Conservation (phyloP, 2,329 filamentous ascomycete species). For the Aspergillus chevalieri region DNA sequence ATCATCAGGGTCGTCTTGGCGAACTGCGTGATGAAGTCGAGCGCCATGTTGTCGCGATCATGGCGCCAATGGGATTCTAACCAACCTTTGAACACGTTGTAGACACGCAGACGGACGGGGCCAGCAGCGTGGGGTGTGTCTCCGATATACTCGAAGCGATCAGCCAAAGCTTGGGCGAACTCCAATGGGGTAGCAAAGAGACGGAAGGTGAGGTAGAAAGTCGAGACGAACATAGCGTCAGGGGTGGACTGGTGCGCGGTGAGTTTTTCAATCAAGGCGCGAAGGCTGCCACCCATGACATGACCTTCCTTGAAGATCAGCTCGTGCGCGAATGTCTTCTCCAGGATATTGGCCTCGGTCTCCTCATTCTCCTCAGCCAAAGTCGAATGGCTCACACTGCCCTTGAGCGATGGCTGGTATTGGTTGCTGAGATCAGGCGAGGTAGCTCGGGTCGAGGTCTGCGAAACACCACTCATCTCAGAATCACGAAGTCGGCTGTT, state of each 20-base stretch:
- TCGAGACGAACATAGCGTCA: conserved; percentile 83
- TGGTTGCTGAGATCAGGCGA: conserved; percentile 64
- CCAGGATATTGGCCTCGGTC: conserved; percentile 75
- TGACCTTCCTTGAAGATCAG: conserved; percentile 92
- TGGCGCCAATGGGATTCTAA: conserved; percentile 92
- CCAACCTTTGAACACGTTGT: conserved; percentile 97
- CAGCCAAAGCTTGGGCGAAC: conserved; percentile 75
- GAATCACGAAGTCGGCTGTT: conserved; percentile 68
- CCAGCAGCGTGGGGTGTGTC: conserved; percentile 68
- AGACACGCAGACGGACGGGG: conserved; percentile 82
- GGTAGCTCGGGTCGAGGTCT: conserved; percentile 78
- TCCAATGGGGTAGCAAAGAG: conserved; percentile 78
- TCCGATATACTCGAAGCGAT: conserved; percentile 86
- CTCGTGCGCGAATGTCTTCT: conserved; percentile 86
- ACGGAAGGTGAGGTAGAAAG: conserved; percentile 94
- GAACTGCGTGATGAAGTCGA: conserved; percentile 72
- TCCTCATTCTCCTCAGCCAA: conserved; percentile 72
- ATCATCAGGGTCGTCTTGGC: conserved; percentile 66
- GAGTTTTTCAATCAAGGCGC: conserved; percentile 86
- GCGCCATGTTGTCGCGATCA: conserved; percentile 68
- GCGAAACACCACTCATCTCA: conserved; percentile 71
- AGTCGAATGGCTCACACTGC: conserved; percentile 60
- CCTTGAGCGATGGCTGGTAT: conserved; percentile 59
- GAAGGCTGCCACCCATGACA: conserved; percentile 84
- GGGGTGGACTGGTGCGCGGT: conserved; percentile 91